Conservation (phyloP, 441 rosid species). For the Syzygium syzygioides region DNA sequence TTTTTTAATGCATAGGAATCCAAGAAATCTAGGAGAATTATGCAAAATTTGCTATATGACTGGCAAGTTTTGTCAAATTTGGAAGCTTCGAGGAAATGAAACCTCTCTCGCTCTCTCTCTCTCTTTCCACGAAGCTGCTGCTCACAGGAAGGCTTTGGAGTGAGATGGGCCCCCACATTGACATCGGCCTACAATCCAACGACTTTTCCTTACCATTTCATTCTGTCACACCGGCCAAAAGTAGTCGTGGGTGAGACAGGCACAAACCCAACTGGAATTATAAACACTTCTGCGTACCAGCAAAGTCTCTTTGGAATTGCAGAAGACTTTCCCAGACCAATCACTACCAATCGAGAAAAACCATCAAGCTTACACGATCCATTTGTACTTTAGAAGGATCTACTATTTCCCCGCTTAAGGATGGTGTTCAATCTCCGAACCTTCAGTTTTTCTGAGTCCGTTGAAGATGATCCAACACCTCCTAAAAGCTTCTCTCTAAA, state of each 20-base stretch:
- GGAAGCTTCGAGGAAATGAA: background rate
- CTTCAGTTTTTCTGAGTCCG: background rate
- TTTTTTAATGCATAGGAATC: background rate
- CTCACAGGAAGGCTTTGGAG: background rate
- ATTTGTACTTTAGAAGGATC: background rate
- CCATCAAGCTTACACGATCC: background rate
- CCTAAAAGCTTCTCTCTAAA: background rate
- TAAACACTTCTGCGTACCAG: background rate
- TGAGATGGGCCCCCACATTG: background rate
- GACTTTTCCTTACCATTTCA: background rate
- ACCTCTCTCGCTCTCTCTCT: background rate
- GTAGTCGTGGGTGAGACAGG: background rate
- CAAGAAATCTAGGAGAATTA: no score
- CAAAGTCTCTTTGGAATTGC: background rate
- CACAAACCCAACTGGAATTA: background rate
- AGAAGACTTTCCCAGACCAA: background rate
- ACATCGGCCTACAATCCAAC: background rate
- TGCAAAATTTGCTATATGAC: background rate
- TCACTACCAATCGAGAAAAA: background rate
- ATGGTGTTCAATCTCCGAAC: background rate
- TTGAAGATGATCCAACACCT: background rate
- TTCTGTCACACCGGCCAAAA: background rate
- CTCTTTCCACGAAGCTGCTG: background rate
- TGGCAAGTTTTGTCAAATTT: background rate
- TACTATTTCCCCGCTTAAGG: background rate